A percentile compares a stretch with the other conserved stretches of the same genome.
Conservation (phyloP, 257 asterid species). For the Orobanche coerulescens region DNA sequence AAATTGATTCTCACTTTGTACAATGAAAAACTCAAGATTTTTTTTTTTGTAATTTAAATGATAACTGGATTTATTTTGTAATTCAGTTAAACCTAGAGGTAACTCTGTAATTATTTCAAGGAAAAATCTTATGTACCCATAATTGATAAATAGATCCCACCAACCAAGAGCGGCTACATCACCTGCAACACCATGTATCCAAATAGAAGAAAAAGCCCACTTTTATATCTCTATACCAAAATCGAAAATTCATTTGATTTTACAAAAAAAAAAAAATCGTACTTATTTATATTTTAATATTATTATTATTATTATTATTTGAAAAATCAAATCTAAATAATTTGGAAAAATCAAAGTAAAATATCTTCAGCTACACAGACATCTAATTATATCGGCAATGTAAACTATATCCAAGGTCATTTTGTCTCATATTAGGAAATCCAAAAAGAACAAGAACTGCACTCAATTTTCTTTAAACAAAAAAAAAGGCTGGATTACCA, state of each 20-base stretch:
- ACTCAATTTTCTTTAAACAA: background rate
- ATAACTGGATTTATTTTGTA: background rate
- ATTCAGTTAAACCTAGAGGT: background rate
- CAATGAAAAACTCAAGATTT: too few species aligned
- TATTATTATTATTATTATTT: background rate
- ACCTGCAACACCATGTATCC: conserved; percentile 55
- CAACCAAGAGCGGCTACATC: conserved; percentile 95
- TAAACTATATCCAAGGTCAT: background rate
- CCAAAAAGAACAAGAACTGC: background rate
- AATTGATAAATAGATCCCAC: conserved; percentile 97
- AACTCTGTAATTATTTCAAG: background rate
- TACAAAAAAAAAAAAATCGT: too few species aligned
- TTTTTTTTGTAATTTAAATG: too few species aligned
- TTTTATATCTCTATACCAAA: background rate
- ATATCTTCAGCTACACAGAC: conserved; percentile 1
- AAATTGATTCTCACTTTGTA: too few species aligned
- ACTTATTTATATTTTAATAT: background rate
- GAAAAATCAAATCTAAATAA: conserved; percentile 2
- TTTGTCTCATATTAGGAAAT: background rate
- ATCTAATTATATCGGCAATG: background rate
- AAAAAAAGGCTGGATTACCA: conserved; percentile 39
- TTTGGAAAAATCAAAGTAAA: conserved; percentile 1
- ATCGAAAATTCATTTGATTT: background rate
- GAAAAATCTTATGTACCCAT: conserved; percentile 46
- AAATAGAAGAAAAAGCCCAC: background rate